Percentiles rank a stretch among this genome's conserved stretches.
Evolutionary conservation across 495 filamentous ascomycete species (phyloP).

Genomic region (Talaromyces nanjingensis): DNA sequence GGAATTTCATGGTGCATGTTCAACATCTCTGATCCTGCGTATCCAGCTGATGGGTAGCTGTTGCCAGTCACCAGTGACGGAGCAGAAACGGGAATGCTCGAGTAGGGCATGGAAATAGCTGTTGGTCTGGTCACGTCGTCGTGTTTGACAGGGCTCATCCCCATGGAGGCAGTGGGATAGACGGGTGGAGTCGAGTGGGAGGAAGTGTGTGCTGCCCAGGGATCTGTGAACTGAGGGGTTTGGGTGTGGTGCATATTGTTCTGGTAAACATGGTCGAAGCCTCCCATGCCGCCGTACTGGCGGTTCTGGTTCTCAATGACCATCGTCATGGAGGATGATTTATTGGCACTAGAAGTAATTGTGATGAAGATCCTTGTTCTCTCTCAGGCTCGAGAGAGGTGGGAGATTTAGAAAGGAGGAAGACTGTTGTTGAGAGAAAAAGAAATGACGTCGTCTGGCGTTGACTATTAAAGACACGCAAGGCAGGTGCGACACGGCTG

Average conservation of each 20-base stretch:
- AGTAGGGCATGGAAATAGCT: constrained; percentile 66
- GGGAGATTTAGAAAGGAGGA: constrained; percentile 13
- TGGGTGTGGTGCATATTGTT: constrained; percentile 59
- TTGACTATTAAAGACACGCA: neutral
- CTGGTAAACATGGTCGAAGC: constrained; percentile 74
- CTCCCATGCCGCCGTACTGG: constrained; percentile 62
- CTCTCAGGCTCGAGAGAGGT: constrained; percentile 10
- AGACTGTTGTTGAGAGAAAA: neutral
- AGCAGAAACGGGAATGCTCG: constrained; percentile 62
- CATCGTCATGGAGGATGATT: constrained; percentile 62
- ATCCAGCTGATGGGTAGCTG: constrained; percentile 59
- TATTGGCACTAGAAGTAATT: neutral
- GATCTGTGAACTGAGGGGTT: constrained; percentile 85
- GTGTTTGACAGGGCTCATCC: constrained; percentile 49
- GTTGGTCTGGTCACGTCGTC: constrained; percentile 53
- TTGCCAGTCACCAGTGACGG: constrained; percentile 63
- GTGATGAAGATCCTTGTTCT: neutral
- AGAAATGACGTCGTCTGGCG: neutral
- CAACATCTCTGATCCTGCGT: constrained; percentile 63
- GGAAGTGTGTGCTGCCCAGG: constrained; percentile 63
- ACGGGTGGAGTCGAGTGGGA: constrained; percentile 48
- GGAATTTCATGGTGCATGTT: constrained; percentile 65
- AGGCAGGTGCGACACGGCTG: neutral
- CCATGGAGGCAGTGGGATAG: constrained; percentile 43
- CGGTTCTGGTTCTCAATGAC: constrained; percentile 84